A percentile compares a stretch with the other conserved stretches of the same genome.
phyloP scores from a whole-genome alignment of 2,329 filamentous ascomycete genomes.

The Scytalidium sp. region DNA sequence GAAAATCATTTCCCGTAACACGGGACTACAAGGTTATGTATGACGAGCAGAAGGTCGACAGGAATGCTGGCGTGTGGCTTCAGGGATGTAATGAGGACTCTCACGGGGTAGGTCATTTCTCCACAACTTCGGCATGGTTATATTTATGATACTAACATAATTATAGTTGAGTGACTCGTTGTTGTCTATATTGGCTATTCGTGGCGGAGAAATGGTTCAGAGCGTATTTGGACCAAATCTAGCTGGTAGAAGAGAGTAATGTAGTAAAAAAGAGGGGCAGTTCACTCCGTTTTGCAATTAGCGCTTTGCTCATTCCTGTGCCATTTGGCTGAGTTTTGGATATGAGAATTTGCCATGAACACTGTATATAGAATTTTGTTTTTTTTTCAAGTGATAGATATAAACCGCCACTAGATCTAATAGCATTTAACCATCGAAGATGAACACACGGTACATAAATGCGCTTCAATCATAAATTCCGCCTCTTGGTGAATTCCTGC shows the following conservation, averaged over 20 bases:
- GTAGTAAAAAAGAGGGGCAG: no score
- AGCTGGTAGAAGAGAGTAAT: not conserved
- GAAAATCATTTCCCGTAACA: constrained; percentile 60
- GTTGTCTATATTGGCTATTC: constrained; percentile 71
- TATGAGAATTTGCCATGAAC: no score
- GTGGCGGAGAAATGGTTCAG: constrained; percentile 75
- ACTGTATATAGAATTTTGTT: no score
- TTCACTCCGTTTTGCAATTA: no score
- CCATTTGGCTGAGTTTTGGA: no score
- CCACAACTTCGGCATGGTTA: constrained; percentile 1
- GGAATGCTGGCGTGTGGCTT: constrained; percentile 75
- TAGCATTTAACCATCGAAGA: no score
- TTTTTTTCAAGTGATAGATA: no score
- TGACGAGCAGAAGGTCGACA: constrained; percentile 62
- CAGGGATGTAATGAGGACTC: constrained; percentile 93
- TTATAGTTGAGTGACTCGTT: constrained; percentile 73
- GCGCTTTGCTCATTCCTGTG: no score
- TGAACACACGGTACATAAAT: no score
- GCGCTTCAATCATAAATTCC: no score
- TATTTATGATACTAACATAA: not conserved
- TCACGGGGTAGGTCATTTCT: constrained; percentile 70
- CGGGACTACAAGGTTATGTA: constrained; percentile 80
- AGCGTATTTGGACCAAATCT: constrained; percentile 71
- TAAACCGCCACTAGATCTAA: no score
- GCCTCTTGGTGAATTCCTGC: no score